These are phyloP conservation scores for Fusarium oligoseptatum DNA, from an alignment of 2,329 filamentous ascomycete genomes.

Conservation along the genomic window DNA sequence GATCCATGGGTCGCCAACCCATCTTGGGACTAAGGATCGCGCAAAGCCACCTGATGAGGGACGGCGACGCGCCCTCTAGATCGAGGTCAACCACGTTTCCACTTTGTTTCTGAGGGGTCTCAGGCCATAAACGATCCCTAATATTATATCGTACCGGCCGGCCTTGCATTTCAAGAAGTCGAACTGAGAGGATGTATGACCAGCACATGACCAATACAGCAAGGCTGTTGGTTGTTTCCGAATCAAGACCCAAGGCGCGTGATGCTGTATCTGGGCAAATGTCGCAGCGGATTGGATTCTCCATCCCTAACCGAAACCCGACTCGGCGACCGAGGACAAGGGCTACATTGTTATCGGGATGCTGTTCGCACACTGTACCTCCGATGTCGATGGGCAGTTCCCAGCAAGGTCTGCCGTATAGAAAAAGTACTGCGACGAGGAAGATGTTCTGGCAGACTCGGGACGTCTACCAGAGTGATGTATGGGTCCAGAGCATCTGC, in stretches of 20 bases:
- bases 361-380: not conserved
- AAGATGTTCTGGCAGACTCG: not conserved
- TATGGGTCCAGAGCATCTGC: not conserved
- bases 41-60: slow-evolving; percentile 10
- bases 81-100: not conserved
- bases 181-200: slow-evolving; percentile 8
- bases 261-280: not conserved
- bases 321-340: not conserved
- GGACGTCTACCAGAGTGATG: not conserved
- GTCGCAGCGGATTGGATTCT: not conserved
- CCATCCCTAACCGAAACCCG: not conserved
- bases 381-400: not conserved
- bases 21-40: slow-evolving; percentile 8
- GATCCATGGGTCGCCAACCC: not conserved
- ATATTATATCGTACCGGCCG: slow-evolving; percentile 1
- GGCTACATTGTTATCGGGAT: not conserved
- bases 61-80: not conserved
- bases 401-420: slow-evolving; percentile 1
- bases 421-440: slow-evolving; percentile 3
- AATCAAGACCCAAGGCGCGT: not conserved
- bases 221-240: slow-evolving; percentile 4
- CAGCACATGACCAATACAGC: slow-evolving; percentile 15
- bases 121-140: slow-evolving; percentile 2
- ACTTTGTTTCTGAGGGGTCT: not conserved
- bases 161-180: slow-evolving; percentile 20